Evolutionary conservation across 805 yeast species (phyloP).

Genomic region (Candida ovalis): DNA sequence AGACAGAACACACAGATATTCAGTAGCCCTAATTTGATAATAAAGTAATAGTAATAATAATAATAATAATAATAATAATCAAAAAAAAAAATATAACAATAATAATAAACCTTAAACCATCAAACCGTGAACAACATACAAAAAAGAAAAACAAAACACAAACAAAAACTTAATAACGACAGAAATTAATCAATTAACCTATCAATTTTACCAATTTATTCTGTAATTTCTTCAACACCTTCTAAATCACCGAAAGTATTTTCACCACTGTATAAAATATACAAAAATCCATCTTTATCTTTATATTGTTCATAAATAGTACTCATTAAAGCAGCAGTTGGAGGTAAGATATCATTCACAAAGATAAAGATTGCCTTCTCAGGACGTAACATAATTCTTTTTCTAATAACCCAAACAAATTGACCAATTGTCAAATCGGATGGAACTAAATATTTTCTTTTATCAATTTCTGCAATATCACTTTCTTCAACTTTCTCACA

Average conservation of each 20-base stretch:
- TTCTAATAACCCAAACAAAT: constrained; percentile 95
- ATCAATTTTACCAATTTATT: neutral
- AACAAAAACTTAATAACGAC: neutral
- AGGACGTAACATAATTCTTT: constrained; percentile 91
- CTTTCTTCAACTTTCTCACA: constrained; percentile 97
- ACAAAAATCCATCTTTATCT: constrained; percentile 96
- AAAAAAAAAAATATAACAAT: too few species aligned
- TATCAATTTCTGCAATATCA: constrained; percentile 93
- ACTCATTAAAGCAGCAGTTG: constrained; percentile 96
- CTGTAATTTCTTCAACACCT: constrained; percentile 24
- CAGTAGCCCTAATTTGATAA: neutral
- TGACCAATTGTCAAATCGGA: constrained; percentile 96
- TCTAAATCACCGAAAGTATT: constrained; percentile 79
- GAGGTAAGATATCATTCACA: constrained; percentile 95
- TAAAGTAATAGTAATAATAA: neutral
- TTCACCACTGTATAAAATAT: constrained; percentile 94
- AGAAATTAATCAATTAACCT: too few species aligned
- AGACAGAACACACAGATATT: neutral
- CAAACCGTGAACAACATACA: constrained; percentile 1
- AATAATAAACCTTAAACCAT: neutral
- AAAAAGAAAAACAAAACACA: constrained; percentile 1
- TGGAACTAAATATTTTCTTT: constrained; percentile 95
- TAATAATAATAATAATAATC: too few species aligned
- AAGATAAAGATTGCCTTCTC: constrained; percentile 98
- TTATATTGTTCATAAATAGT: constrained; percentile 94